Evolutionary conservation across 305 asterid species (phyloP).

Genomic region (Salvia sclarea): DNA sequence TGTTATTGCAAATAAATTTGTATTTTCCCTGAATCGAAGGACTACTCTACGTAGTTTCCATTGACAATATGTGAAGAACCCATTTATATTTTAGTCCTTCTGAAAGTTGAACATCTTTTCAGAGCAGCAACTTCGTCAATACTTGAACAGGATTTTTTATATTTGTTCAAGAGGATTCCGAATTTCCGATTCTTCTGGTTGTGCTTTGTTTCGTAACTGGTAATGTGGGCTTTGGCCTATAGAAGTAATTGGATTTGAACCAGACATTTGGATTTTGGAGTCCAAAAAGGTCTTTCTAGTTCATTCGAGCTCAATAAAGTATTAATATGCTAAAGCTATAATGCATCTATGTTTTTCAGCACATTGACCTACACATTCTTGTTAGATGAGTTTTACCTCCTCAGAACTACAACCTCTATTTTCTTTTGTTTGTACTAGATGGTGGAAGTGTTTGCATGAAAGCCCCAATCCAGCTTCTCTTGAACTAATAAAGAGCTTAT

Average conservation of each 20-base stretch:
- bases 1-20: not conserved
- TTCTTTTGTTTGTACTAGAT: conserved; percentile 10
- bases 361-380: not conserved
- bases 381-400: not conserved
- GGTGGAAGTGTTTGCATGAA: conserved; percentile 5
- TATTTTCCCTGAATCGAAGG: conserved; percentile 1
- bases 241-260: not conserved
- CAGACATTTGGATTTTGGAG: not conserved
- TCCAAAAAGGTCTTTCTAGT: not conserved
- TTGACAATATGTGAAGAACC: conserved; percentile 3
- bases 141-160: not conserved
- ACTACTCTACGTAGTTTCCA: conserved; percentile 9
- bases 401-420: not conserved
- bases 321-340: not conserved
- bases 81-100: conserved; percentile 1
- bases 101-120: conserved; percentile 6
- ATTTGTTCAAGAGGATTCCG: conserved; percentile 20
- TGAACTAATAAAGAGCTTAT: conserved; percentile 12
- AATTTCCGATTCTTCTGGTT: conserved; percentile 10
- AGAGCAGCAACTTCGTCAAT: not conserved
- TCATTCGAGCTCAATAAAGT: not conserved
- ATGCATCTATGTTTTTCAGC: not conserved
- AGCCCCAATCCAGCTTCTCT: conserved; percentile 8
- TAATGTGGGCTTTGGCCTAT: conserved; percentile 1
- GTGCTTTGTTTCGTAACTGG: conserved; percentile 12